phyloP scores from a whole-genome alignment of 768 basidiomycete species.

The Trametopsis cervina region DNA sequence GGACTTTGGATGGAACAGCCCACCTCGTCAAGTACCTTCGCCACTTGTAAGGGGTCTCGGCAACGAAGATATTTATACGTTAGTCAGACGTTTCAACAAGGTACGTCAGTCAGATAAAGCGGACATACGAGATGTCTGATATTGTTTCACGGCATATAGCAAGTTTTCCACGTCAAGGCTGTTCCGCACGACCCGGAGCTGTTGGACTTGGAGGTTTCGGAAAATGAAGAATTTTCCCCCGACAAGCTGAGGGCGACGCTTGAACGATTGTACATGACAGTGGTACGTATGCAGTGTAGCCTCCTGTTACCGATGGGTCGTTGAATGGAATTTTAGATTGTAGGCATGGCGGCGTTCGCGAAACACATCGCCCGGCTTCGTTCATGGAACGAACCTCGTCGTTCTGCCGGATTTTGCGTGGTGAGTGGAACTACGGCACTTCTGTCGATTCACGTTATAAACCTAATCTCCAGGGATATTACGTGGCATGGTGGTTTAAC shows the following conservation, averaged over 20 bases:
- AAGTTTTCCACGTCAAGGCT: conserved; percentile 32
- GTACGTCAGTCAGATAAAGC: conserved; percentile 20
- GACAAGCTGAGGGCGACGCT: conserved; percentile 35
- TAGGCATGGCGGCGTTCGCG: conserved; percentile 24
- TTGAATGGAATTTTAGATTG: conserved; percentile 17
- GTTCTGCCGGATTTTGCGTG: conserved; percentile 24
- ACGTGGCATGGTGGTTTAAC: conserved; percentile 31
- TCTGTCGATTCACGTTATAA: no score
- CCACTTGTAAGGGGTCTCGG: conserved; percentile 28
- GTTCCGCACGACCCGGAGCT: conserved; percentile 22
- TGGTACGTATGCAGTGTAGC: conserved; percentile 19
- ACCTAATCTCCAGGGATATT: conserved; percentile 24
- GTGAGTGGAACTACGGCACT: conserved; percentile 12
- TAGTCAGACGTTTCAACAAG: conserved; percentile 36
- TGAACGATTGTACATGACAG: conserved; percentile 34
- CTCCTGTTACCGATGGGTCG: not conserved
- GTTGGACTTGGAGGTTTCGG: conserved; percentile 33
- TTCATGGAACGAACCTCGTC: conserved; percentile 33
- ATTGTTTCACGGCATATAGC: conserved; percentile 16
- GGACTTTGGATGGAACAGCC: conserved; percentile 21
- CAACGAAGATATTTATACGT: conserved; percentile 32
- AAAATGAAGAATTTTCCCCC: conserved; percentile 34
- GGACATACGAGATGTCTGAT: no score
- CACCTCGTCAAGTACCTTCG: conserved; percentile 17
- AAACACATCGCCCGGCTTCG: conserved; percentile 33